Evolutionary conservation across 169 alveolate genomes (phyloP).

Genomic region (Babesia sp.): DNA sequence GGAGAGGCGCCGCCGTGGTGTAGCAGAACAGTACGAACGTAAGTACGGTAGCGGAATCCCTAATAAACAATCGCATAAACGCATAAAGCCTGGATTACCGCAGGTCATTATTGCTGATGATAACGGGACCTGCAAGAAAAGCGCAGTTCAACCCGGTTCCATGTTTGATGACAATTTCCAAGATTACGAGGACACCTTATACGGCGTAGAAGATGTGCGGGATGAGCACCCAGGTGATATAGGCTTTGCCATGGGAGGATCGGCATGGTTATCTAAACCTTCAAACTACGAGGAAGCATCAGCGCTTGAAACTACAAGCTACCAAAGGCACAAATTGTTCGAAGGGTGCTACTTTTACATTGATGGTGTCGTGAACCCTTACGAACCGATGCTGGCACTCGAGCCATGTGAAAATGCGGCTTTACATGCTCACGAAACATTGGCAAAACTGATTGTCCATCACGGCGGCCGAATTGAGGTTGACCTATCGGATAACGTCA

Average conservation of each 20-base stretch:
- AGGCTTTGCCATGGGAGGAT: too few species aligned
- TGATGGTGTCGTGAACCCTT: conserved; percentile 30
- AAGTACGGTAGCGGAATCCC: background rate
- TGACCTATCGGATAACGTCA: conserved; percentile 45
- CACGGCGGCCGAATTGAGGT: conserved; percentile 37
- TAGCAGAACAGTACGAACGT: conserved; percentile 21
- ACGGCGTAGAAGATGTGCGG: background rate
- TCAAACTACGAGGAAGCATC: background rate
- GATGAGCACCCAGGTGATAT: background rate
- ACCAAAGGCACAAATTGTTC: background rate
- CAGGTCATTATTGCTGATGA: background rate
- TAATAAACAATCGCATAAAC: background rate
- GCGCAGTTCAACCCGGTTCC: background rate
- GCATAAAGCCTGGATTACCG: background rate
- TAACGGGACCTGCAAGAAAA: too few species aligned
- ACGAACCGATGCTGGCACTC: conserved; percentile 8
- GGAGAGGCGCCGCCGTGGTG: conserved; percentile 38
- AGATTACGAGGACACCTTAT: background rate
- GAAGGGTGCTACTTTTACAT: conserved; percentile 41
- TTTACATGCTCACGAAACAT: conserved; percentile 21
- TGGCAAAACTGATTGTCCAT: conserved; percentile 8
- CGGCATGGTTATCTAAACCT: too few species aligned
- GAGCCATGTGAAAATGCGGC: conserved; percentile 35
- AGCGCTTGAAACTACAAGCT: background rate
- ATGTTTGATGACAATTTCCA: too few species aligned